These are phyloP conservation scores for Biancaea sappan DNA, from an alignment of 306 rosid genomes.

Conservation along the genomic window DNA sequence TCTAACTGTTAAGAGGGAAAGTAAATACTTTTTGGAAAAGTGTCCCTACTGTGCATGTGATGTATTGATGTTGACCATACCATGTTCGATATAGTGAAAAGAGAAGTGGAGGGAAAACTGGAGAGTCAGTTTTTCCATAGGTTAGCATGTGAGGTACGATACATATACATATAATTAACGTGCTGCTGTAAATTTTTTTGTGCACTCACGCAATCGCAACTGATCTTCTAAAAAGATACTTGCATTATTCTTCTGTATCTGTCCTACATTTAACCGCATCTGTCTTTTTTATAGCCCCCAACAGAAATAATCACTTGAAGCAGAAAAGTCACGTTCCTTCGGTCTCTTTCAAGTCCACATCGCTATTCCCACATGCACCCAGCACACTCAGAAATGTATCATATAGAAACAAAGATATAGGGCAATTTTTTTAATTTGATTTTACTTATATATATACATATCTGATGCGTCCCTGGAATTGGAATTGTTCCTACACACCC, in stretches of 20 bases:
- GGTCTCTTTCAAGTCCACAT: constrained; percentile 36
- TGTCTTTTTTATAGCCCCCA: constrained; percentile 16
- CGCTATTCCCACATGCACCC: constrained; percentile 30
- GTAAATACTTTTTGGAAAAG: too few species aligned
- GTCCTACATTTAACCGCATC: constrained; percentile 27
- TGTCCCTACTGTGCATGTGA: neutral
- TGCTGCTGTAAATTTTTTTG: neutral
- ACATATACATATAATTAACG: neutral
- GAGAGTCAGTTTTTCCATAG: too few species aligned
- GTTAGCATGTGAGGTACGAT: neutral
- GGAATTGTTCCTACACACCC: neutral
- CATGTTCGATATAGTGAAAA: neutral
- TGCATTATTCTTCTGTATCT: neutral
- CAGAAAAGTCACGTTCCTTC: neutral
- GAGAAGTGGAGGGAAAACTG: neutral
- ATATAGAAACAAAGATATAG: constrained; percentile 2
- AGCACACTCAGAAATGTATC: constrained; percentile 8
- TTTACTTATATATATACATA: too few species aligned
- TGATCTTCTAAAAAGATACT: neutral
- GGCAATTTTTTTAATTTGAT: too few species aligned
- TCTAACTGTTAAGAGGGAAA: neutral
- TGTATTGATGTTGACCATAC: neutral
- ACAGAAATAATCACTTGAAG: neutral
- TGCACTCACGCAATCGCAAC: neutral
- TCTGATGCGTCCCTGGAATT: too few species aligned